A percentile compares a stretch with the other conserved stretches of the same genome.
Conservation (phyloP, 139 green algal species). For the Chlorella sorokiniana region DNA sequence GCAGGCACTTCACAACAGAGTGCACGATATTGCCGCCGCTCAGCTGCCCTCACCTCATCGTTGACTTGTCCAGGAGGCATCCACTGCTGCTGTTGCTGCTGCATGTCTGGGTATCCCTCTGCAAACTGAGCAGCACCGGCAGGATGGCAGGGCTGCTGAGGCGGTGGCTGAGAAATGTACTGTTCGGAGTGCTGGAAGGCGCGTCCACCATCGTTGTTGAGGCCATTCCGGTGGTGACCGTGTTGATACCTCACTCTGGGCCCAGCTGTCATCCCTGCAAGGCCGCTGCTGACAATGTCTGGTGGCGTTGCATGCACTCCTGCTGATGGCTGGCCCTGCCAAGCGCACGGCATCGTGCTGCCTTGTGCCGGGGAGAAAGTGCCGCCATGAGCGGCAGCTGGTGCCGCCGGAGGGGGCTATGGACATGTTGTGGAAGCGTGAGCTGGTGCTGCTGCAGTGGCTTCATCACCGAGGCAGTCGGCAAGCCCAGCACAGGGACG, state of each 20-base stretch:
- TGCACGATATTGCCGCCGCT: neutral
- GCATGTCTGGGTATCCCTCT: neutral
- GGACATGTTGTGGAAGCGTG: neutral
- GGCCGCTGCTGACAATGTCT: neutral
- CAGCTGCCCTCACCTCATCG: neutral
- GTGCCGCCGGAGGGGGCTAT: neutral
- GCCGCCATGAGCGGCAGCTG: neutral
- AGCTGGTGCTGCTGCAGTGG: neutral
- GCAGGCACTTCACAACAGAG: neutral
- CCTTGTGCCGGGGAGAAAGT: neutral
- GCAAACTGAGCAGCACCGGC: neutral
- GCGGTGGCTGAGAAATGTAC: neutral
- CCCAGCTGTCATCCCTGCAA: too few species aligned
- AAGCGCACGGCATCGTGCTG: neutral
- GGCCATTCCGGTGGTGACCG: too few species aligned
- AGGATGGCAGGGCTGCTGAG: neutral
- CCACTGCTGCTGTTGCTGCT: neutral
- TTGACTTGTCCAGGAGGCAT: neutral
- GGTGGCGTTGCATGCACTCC: neutral
- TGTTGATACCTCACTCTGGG: too few species aligned
- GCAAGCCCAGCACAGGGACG: conserved; percentile 1
- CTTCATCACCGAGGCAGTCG: conserved; percentile 8
- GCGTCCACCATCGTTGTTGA: neutral
- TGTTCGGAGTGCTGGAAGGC: neutral
- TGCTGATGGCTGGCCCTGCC: conserved; percentile 12